Evolutionary conservation across 1,284 basidiomycete species (phyloP).

Genomic region (Cutaneotrichosporon spelunceum): DNA sequence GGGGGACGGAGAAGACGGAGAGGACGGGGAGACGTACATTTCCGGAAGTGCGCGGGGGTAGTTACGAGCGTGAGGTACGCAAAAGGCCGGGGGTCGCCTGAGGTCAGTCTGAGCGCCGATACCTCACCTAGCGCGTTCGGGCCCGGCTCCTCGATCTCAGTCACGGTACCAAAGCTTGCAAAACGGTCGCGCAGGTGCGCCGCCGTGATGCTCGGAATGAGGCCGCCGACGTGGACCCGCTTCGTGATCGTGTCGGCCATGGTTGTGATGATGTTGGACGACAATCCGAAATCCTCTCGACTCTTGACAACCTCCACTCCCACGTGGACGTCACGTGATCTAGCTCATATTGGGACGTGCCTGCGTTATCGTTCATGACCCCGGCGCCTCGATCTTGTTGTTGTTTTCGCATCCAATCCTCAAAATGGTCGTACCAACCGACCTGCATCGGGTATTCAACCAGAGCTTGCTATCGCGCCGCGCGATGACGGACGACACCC

Average conservation of each 20-base stretch:
- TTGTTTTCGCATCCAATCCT: conserved; percentile 4
- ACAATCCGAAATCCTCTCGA: conserved; percentile 10
- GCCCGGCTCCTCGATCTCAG: conserved; percentile 40
- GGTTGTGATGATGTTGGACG: neutral
- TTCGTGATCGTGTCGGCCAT: conserved; percentile 33
- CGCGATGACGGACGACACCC: conserved; percentile 35
- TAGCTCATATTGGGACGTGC: neutral
- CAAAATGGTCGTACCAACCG: conserved; percentile 25
- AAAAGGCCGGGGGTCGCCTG: conserved; percentile 46
- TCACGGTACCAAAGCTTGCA: conserved; percentile 43
- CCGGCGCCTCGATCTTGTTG: neutral
- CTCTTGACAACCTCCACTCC: conserved; percentile 1
- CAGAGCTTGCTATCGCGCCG: conserved; percentile 45
- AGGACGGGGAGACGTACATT: conserved; percentile 33
- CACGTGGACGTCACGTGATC: conserved; percentile 4
- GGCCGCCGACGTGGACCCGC: conserved; percentile 47
- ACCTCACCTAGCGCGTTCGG: conserved; percentile 45
- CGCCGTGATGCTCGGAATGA: conserved; percentile 44
- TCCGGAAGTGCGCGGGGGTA: conserved; percentile 43
- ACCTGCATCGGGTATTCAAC: conserved; percentile 45
- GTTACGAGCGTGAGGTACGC: conserved; percentile 46
- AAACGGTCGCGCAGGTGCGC: conserved; percentile 49
- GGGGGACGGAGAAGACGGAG: neutral
- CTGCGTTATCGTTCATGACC: too few relatives aligned
- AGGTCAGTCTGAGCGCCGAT: neutral